Percentiles rank a stretch among this genome's conserved stretches.
Evolutionary conservation across 2,329 filamentous ascomycete species (phyloP).

Genomic region (Fusarium nygamai): DNA sequence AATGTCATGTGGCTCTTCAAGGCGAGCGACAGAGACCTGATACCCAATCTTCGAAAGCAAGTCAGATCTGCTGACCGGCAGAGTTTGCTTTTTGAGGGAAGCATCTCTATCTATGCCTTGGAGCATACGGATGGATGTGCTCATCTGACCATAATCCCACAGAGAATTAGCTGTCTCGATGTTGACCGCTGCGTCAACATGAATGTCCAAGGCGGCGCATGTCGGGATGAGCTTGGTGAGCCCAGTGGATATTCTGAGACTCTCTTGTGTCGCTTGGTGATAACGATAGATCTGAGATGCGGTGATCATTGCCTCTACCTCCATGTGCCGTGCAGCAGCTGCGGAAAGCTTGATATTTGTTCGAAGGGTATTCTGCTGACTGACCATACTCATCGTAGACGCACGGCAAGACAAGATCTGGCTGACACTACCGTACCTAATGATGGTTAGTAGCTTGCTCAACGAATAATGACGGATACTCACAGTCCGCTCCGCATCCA

Average conservation of each 20-base stretch:
- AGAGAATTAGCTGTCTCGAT: slow-evolving; percentile 89
- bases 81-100: slow-evolving; percentile 73
- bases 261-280: slow-evolving; percentile 86
- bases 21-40: slow-evolving; percentile 86
- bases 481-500: slow-evolving; percentile 90
- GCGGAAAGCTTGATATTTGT: slow-evolving; percentile 68
- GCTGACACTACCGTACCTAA: slow-evolving; percentile 79
- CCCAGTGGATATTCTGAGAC: slow-evolving; percentile 83
- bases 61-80: slow-evolving; percentile 78
- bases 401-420: slow-evolving; percentile 85
- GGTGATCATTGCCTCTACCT: slow-evolving; percentile 80
- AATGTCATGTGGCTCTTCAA: slow-evolving; percentile 92
- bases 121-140: slow-evolving; percentile 88
- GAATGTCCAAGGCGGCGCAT: slow-evolving; percentile 76
- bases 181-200: slow-evolving; percentile 79
- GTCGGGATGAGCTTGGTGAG: slow-evolving; percentile 80
- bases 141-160: slow-evolving; percentile 94
- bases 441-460: slow-evolving; percentile 14
- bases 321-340: slow-evolving; percentile 72
- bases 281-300: slow-evolving; percentile 80
- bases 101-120: slow-evolving; percentile 72
- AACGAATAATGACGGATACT: slow-evolving; percentile 42
- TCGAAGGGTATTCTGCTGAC: slow-evolving; percentile 73
- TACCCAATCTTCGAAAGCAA: slow-evolving; percentile 88
- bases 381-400: slow-evolving; percentile 82